Evolutionary conservation across 768 basidiomycete genomes (phyloP).

Genomic region (Leccinellum albellum): DNA sequence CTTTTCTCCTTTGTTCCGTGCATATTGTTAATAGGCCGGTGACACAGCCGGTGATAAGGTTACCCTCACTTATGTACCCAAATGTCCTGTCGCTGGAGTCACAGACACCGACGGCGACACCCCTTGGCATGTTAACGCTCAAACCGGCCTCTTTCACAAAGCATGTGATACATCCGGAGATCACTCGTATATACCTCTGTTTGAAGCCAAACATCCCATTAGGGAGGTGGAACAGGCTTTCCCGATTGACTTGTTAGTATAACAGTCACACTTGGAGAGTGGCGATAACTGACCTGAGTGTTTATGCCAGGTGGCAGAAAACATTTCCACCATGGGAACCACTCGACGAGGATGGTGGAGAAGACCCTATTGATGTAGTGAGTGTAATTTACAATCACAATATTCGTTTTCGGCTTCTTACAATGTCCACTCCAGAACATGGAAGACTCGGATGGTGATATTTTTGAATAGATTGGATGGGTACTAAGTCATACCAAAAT

Average conservation of each 20-base stretch:
- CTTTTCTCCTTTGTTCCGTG: not conserved
- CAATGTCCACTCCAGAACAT: not conserved
- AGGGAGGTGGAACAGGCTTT: conserved; percentile 4
- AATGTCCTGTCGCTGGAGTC: conserved; percentile 2
- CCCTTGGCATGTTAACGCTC: conserved; percentile 17
- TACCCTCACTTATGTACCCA: conserved; percentile 19
- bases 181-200: conserved; percentile 19
- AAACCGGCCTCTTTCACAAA: conserved; percentile 15
- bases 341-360: conserved; percentile 24
- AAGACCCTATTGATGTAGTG: conserved; percentile 19
- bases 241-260: conserved; percentile 19
- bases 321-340: conserved; percentile 23
- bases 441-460: not conserved
- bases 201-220: conserved; percentile 11
- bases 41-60: conserved; percentile 19
- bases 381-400: not conserved
- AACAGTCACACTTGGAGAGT: not conserved
- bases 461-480: not conserved
- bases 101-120: not conserved
- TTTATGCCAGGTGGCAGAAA: conserved; percentile 15
- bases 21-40: not conserved
- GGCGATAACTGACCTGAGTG: not conserved
- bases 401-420: not conserved
- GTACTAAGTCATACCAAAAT: too few relatives aligned
- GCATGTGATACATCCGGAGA: conserved; percentile 13